These are phyloP conservation scores for Whalleya microplaca DNA, from an alignment of 2,329 filamentous ascomycete genomes.

Conservation along the genomic window DNA sequence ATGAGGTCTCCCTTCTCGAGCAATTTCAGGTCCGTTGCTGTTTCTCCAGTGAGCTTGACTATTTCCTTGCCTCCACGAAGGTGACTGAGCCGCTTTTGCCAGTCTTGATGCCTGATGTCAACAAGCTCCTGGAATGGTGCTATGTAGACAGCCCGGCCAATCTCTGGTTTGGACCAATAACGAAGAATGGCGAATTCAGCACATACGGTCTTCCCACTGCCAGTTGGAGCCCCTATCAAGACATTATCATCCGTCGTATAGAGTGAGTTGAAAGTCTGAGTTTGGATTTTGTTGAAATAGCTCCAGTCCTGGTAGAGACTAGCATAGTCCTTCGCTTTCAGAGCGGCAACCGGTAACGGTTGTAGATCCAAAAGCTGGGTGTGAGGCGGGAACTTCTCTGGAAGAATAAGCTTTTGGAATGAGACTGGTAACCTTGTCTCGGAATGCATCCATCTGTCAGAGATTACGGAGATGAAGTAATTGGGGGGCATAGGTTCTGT, in stretches of 20 bases:
- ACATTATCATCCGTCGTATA: conserved; percentile 93
- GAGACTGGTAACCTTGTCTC: conserved; percentile 92
- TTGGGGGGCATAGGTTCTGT: conserved; percentile 98
- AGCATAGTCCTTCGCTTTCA: conserved; percentile 84
- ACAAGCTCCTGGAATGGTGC: conserved; percentile 94
- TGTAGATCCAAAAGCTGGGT: conserved; percentile 92
- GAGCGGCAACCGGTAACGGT: conserved; percentile 81
- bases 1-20: conserved; percentile 87
- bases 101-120: conserved; percentile 79
- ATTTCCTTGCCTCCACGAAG: conserved; percentile 85
- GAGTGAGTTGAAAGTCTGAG: conserved; percentile 92
- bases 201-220: conserved; percentile 95
- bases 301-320: conserved; percentile 81
- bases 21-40: conserved; percentile 84
- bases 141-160: conserved; percentile 87
- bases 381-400: conserved; percentile 93
- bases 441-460: conserved; percentile 97
- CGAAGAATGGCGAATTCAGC: conserved; percentile 91
- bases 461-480: conserved; percentile 95
- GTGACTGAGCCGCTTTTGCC: conserved; percentile 75
- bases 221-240: conserved; percentile 88
- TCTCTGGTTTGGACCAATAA: conserved; percentile 76
- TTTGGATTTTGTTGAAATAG: conserved; percentile 96
- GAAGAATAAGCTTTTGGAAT: conserved; percentile 92
- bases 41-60: conserved; percentile 92